Percentiles rank a stretch among this genome's conserved stretches.
Evolutionary conservation across 2,329 filamentous ascomycete genomes (phyloP).

Genomic region (Fusarium newnesense): DNA sequence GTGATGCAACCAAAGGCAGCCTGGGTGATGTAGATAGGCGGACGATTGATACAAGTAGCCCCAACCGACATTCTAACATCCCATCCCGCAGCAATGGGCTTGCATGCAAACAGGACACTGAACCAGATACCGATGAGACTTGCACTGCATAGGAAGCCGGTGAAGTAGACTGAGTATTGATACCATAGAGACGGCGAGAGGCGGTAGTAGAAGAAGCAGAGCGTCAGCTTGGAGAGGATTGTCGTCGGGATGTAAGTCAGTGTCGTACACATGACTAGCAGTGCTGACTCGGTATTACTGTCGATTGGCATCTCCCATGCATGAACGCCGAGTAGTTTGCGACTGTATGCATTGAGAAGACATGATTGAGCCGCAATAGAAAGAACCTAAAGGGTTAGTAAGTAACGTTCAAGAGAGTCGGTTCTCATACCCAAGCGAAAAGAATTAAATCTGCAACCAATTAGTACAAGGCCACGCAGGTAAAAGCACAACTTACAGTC

Average conservation of each 20-base stretch:
- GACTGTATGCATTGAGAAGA: constrained; percentile 8
- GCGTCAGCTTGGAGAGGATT: constrained; percentile 4
- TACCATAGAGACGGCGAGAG: constrained; percentile 14
- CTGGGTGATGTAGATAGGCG: constrained; percentile 11
- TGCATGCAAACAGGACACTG: constrained; percentile 13
- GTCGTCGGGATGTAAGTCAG: constrained; percentile 13
- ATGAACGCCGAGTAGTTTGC: constrained; percentile 4
- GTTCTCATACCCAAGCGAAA: neutral
- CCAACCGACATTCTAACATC: neutral
- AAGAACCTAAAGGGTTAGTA: neutral
- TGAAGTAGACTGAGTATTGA: constrained; percentile 7
- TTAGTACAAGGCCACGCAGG: fast-evolving
- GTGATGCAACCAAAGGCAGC: constrained; percentile 15
- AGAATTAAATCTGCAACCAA: neutral
- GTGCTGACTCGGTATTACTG: neutral
- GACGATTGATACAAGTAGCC: constrained; percentile 5
- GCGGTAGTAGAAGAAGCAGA: constrained; percentile 21
- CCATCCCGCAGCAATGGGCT: neutral
- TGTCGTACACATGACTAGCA: constrained; percentile 13
- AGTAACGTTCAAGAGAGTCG: fast-evolving
- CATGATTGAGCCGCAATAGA: constrained; percentile 18
- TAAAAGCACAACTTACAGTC: neutral
- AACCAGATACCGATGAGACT: constrained; percentile 8
- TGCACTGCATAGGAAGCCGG: neutral
- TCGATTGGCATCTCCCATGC: constrained; percentile 20